These are phyloP conservation scores for Fusarium sp. DNA, from an alignment of 2,329 filamentous ascomycete genomes.

Conservation along the genomic window DNA sequence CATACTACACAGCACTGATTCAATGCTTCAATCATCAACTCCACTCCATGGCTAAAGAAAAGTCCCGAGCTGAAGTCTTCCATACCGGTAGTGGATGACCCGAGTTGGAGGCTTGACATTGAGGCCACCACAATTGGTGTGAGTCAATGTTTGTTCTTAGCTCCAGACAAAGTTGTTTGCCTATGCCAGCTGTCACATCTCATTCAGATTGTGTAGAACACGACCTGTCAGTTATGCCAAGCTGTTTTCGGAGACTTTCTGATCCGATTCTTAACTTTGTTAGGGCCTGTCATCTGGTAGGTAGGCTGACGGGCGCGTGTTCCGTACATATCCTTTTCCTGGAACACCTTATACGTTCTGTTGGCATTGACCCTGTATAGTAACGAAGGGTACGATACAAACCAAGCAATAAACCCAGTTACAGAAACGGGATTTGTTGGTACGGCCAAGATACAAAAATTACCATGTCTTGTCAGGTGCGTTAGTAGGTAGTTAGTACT, in stretches of 20 bases:
- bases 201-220: slow-evolving; percentile 10
- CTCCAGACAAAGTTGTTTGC: neutral
- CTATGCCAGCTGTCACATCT: neutral
- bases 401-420: neutral
- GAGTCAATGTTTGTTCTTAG: slow-evolving; percentile 2
- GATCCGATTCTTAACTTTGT: neutral
- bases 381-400: neutral
- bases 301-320: neutral
- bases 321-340: neutral
- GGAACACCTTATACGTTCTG: neutral
- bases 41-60: neutral
- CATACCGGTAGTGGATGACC: slow-evolving; percentile 3
- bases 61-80: neutral
- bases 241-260: slow-evolving; percentile 29
- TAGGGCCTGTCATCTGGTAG: neutral
- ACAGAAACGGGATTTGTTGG: neutral
- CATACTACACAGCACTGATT: neutral
- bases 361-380: neutral
- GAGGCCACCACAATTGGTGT: neutral
- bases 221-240: slow-evolving; percentile 34
- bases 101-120: neutral
- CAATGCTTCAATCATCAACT: slow-evolving; percentile 1
- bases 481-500: neutral
- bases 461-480: neutral
- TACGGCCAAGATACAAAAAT: neutral